Base-by-base conservation (phyloP, 2,329 filamentous ascomycete species). In the Cadophora malorum region DNA sequence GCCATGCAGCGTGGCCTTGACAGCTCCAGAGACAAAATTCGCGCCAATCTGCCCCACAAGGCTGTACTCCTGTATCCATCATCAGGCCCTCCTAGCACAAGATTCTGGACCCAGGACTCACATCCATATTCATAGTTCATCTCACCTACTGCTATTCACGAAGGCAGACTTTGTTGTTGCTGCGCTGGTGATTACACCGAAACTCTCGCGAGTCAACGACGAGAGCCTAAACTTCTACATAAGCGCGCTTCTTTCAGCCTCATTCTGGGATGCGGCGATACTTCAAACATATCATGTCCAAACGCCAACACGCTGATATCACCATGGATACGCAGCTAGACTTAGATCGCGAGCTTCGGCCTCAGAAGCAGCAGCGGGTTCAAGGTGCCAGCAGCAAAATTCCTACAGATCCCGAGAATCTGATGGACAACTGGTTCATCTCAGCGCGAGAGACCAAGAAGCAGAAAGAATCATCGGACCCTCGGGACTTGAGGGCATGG, bases 351-450 rank as follows among this genome's bases (percentile, higher is more conserved):
- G 67, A 55, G 62, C 56, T 70, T 38, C 56, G 69, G 28, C 64
- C 66, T 41, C 49, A 35, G 31, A 67, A 65, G 14, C 53, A 62
- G 7, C 52, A 62, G 23, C 41, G 63, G 21, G 50, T 56, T 53
- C 63, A 64, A 28, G 59, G 47, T 10, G 52, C 55, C 1, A 66
- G 60, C 16, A 53, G 58, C 8, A 65, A 53, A n/a, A 65, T 71
- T 23, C 58, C 55, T 4, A 66, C 59, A 14, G 69, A 71, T 47
- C 52, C 38, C 1, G 63, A 59, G 14, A 71, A 71, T 52, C 7
- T 69, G 2, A 71, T 69, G 69, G 69, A 71, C 33, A 69, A 71
- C 52, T 71, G 69, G 69, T 64, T 56, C 41, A 28, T 64, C 23
- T 69, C 69, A 14, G 47, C 69, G 0, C 49, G 33, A 16, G 53